Evolutionary conservation across 2,329 filamentous ascomycete species (phyloP), one percentile per base, ranked within the genome.

Genomic region (Aspergillus spinulosporus): DNA sequence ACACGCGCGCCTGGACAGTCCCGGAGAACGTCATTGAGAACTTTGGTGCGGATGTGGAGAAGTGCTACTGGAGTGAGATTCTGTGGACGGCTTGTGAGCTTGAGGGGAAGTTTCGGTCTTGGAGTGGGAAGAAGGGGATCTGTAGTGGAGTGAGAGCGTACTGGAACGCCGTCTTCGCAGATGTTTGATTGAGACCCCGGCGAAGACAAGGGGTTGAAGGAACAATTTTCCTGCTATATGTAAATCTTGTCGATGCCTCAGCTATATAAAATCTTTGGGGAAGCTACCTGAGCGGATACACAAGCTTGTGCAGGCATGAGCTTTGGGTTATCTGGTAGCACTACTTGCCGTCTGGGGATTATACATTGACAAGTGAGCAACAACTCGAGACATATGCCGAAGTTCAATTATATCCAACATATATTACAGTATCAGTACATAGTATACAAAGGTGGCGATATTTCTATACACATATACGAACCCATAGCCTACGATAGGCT

Each of bases 61-160:
- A 62, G 47, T 57, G 65, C 12, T 73, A 73, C 42, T 77, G 74
- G 74, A 62, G 62, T 2, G 72, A 75, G 58, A 74, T 76, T 51
- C 68, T 67, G 36, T 70, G 69, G 61, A 70, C 73, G 5, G 73
- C 68, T 9, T 76, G 74, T 57, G 68, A 71, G 47, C 67, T 75
- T 15, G 70, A 76, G 53, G 54, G 61, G 31, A 69, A 64, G 42
- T 70, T 71, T 53, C 57, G 56, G 32, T 65, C 62, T 49, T 76
- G 73, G 71, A 63, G 65, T 12, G 65, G 63, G n/a, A 66, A 66
- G 52, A 62, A 59, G 37, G 65, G 61, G 7, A 68, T 74, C 31
- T 76, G 73, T 52, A 58, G 67, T 49, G 63, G 63, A 6, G 68
- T 70, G 29, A 67, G 63, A 59, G 50, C 63, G 5, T 74, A 75